Evolutionary conservation across 768 basidiomycete species (phyloP).

Genomic region (Hortiboletus flavorubellus): DNA sequence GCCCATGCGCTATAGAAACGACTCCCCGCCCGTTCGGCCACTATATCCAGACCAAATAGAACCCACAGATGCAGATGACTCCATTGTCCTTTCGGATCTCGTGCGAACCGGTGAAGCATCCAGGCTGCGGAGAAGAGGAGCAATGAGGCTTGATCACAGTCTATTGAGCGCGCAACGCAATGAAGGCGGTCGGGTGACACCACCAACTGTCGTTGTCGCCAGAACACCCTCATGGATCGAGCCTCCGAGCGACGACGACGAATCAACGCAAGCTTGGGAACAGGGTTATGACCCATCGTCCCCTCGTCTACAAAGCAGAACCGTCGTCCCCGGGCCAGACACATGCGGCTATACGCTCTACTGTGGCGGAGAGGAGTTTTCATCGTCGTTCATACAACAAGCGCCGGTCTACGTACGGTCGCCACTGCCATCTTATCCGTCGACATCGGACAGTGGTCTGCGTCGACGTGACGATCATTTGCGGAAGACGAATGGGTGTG

Average conservation of each 20-base stretch:
- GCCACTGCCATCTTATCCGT: conserved; percentile 35
- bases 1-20: conserved; percentile 32
- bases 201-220: conserved; percentile 27
- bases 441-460: conserved; percentile 19
- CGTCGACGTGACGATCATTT: conserved; percentile 5
- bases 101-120: conserved; percentile 74
- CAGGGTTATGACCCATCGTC: conserved; percentile 31
- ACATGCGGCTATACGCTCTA: conserved; percentile 36
- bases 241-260: conserved; percentile 31
- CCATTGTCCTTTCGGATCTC: conserved; percentile 70
- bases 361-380: conserved; percentile 38
- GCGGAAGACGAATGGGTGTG: conserved; percentile 53
- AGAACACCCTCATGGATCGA: conserved; percentile 35
- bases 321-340: conserved; percentile 16
- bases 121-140: conserved; percentile 67
- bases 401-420: conserved; percentile 32
- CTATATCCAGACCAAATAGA: conserved; percentile 20
- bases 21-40: conserved; percentile 7
- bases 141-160: conserved; percentile 58
- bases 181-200: conserved; percentile 23
- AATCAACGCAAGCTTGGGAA: conserved; percentile 33
- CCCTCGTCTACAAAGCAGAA: conserved; percentile 21
- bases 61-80: conserved; percentile 56
- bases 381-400: conserved; percentile 4
- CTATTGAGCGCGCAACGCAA: conserved; percentile 26